Base-by-base conservation (phyloP, 1,284 basidiomycete genomes). In the Mycena sp. region DNA sequence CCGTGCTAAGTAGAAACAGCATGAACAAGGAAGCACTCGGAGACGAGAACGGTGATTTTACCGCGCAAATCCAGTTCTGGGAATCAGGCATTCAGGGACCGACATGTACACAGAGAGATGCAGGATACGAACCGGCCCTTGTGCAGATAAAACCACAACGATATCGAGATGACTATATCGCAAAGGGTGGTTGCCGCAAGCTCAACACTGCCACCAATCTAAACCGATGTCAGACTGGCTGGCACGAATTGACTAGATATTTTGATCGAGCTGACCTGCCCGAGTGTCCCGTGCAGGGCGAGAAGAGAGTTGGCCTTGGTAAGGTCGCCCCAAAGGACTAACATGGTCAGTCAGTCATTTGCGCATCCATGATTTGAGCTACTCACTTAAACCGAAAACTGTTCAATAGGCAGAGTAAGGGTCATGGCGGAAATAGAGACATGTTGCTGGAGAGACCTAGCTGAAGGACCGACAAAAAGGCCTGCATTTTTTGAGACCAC, bases 161-260 rank as follows among this genome's bases (percentile, higher is more conserved):
- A 50, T 16, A 45, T 23, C 11, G 61, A 63, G 14, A 63, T 63
- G 23, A 40, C 55, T 6, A 63, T 52, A 49, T 63, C 61, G 14
- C 61, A 63, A 10, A 63, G 48, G 7, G 61, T 63, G 6, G 61
- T 63, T 11, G 61, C 43, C 4, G 61, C 55, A 5, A 63, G 46
- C 40, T 63, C 61, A 48, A 63, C 56, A 29, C 61, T 63, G 12
- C 61, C 61, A 28, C 61, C 61, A 28, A 63, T 63, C 61, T 63
- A 37, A 12, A 21, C 9, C 29, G 17, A 19, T 26, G 44, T 46
- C 45, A 48, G 40, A 7, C 19, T 26, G n/a, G n/a, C 19, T 16
- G 16, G 6, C 17, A n/a, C n/a, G 26, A 29, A 29, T 6, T 6
- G 35, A 55, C 30, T 19, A 29, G 21, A n/a, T n/a, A n/a, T n/a